These are phyloP conservation scores for Neonectria hederae DNA, from an alignment of 2,329 filamentous ascomycete genomes.

Conservation along the genomic window DNA sequence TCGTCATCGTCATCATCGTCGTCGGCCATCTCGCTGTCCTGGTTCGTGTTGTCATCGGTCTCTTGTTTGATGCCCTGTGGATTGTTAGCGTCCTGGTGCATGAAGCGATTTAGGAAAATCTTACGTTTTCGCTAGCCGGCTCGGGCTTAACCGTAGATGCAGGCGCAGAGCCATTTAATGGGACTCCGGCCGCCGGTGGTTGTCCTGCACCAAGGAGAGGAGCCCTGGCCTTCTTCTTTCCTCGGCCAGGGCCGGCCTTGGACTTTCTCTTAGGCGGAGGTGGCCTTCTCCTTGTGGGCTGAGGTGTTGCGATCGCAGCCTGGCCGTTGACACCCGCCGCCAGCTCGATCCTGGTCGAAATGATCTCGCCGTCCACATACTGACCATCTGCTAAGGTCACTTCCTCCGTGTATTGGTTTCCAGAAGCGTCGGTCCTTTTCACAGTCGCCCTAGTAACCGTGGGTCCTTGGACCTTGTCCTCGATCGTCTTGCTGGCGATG, in stretches of 20 bases:
- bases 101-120: not conserved
- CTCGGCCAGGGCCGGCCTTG: conserved; percentile 78
- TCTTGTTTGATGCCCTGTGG: conserved; percentile 53
- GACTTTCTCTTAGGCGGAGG: conserved; percentile 83
- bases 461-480: conserved; percentile 56
- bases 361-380: conserved; percentile 81
- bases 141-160: conserved; percentile 52
- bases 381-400: conserved; percentile 84
- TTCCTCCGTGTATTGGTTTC: conserved; percentile 86
- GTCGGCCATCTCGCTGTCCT: conserved; percentile 65
- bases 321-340: conserved; percentile 59
- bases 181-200: conserved; percentile 42
- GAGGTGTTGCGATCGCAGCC: conserved; percentile 55
- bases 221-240: conserved; percentile 79
- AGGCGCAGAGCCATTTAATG: conserved; percentile 49
- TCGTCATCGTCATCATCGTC: conserved; percentile 59
- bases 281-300: conserved; percentile 67
- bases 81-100: conserved; percentile 30
- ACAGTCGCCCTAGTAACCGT: conserved; percentile 83
- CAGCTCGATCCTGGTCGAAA: conserved; percentile 66
- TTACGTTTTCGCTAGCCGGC: conserved; percentile 48
- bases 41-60: conserved; percentile 55
- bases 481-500: conserved; percentile 61
- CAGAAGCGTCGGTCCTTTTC: conserved; percentile 78
- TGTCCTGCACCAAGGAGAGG: conserved; percentile 50